Evolutionary conservation across 441 rosid species (phyloP), one percentile per base, ranked within the genome.

Genomic region (Populus hybrid): DNA sequence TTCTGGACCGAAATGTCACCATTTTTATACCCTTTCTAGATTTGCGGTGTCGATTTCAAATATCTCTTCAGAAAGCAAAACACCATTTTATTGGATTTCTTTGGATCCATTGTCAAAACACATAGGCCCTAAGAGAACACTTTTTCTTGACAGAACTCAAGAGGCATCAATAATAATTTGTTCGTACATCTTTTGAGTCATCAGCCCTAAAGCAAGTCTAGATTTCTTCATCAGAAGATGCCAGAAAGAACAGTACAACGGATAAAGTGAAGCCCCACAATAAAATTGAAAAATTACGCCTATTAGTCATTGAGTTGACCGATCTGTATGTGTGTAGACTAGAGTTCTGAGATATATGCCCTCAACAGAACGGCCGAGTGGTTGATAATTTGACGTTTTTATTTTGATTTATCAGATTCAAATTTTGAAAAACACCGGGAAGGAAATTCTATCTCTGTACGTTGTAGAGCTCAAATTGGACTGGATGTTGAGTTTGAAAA

Each of bases 81-180:
- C 28, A 21, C 32, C 14, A n/a, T 20, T 40, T 23, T 46, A n/a
- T 40, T 18, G 14, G 35, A 71, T 46, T 38, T 71, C 63, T 21
- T 71, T 46, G 74, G 74, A 71, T 71, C 74, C 36, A 71, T 71
- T 23, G 63, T 61, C 61, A 71, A 34, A 5, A 24, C 64, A 73
- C 30, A 59, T 30, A 32, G 75, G 67, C 61, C 21, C 61, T 54
- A 54, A 5, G 21, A 16, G 61, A 16, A 4, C 21, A 54, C n/a
- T 6, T 54, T 54, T 54, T 54, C 21, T 54, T 54, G 61, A 5
- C n/a, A 54, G 61, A 54, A 16, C 61, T 54, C 61, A 28, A 54
- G 61, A 54, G 61, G 61, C n/a, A 54, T 54, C 61, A 54, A 54
- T 54, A 54, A 54, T 54, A 54, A 54, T 54, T 54, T 54, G 61